Evolutionary conservation across 371 early-diverging fungal species (phyloP).

Genomic region (Catenaria anguillulae): DNA sequence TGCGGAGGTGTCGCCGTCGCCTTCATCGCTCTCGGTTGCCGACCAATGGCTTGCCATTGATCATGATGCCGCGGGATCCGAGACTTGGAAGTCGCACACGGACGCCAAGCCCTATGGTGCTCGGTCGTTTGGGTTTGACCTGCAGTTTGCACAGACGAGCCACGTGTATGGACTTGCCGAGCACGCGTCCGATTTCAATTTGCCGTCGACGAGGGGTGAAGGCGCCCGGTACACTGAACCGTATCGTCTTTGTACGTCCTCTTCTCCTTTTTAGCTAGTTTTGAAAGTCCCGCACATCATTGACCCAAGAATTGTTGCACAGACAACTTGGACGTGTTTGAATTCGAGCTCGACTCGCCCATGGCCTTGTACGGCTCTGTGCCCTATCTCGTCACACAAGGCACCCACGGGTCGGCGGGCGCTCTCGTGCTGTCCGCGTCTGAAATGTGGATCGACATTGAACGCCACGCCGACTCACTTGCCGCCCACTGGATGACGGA

Average conservation of each 20-base stretch:
- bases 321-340: slow-evolving; percentile 92
- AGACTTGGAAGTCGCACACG: slow-evolving; percentile 65
- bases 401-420: slow-evolving; percentile 42
- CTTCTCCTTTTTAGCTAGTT: too few species aligned
- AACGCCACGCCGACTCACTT: slow-evolving; percentile 25
- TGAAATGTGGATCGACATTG: slow-evolving; percentile 95
- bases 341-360: slow-evolving; percentile 80
- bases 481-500: slow-evolving; percentile 89
- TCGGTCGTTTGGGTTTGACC: slow-evolving; percentile 78
- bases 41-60: slow-evolving; percentile 23
- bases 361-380: slow-evolving; percentile 92
- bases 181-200: slow-evolving; percentile 67
- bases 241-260: slow-evolving; percentile 55
- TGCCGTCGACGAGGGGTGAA: slow-evolving; percentile 68
- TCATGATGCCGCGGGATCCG: slow-evolving; percentile 68
- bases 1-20: too few species aligned
- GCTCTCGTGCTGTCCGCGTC: slow-evolving; percentile 84
- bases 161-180: slow-evolving; percentile 94
- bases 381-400: slow-evolving; percentile 83
- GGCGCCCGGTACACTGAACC: slow-evolving; percentile 70
- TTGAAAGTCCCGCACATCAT: too few species aligned
- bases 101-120: slow-evolving; percentile 91
- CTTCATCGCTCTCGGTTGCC: too few species aligned
- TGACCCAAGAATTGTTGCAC: too few species aligned
- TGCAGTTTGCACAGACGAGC: slow-evolving; percentile 66